A percentile compares a stretch with the other conserved stretches of the same genome.
Conservation (phyloP, 305 asterid genomes). For the Solanum hybrid region DNA sequence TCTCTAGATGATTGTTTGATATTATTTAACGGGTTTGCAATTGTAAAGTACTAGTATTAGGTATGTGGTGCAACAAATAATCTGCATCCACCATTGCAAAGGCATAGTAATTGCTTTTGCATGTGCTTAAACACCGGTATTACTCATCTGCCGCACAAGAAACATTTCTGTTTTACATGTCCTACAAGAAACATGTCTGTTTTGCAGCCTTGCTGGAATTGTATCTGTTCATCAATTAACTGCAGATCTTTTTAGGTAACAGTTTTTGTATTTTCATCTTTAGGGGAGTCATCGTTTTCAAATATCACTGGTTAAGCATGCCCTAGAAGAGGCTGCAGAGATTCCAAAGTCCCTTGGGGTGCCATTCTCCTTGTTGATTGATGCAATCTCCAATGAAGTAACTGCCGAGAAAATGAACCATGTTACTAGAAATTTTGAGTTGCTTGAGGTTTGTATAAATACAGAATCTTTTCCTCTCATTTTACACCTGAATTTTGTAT, state of each 20-base stretch:
- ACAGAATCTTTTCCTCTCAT: not conserved
- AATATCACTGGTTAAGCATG: constrained; percentile 12
- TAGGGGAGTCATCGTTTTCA: constrained; percentile 25
- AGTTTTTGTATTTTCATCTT: not conserved
- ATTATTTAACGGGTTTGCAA: not conserved
- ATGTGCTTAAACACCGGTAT: not conserved
- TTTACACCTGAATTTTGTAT: not conserved
- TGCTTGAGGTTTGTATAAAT: constrained; percentile 41
- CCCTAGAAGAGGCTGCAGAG: constrained; percentile 21
- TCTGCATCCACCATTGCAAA: not conserved
- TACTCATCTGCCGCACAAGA: not conserved
- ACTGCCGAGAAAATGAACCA: constrained; percentile 47
- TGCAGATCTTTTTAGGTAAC: not conserved
- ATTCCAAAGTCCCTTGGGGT: constrained; percentile 73
- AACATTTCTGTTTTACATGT: not conserved
- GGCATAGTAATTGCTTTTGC: not conserved
- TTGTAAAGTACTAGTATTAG: not conserved
- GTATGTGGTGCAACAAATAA: not conserved
- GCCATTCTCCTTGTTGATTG: constrained; percentile 71
- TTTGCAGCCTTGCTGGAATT: too few species aligned
- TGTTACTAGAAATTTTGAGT: constrained; percentile 33
- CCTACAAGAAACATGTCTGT: too few species aligned
- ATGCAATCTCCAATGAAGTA: constrained; percentile 50
- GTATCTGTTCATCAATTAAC: not conserved
- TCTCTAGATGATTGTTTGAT: not conserved